Conservation (phyloP, 352 stramenopile genomes). For the Pythium periplocum region DNA sequence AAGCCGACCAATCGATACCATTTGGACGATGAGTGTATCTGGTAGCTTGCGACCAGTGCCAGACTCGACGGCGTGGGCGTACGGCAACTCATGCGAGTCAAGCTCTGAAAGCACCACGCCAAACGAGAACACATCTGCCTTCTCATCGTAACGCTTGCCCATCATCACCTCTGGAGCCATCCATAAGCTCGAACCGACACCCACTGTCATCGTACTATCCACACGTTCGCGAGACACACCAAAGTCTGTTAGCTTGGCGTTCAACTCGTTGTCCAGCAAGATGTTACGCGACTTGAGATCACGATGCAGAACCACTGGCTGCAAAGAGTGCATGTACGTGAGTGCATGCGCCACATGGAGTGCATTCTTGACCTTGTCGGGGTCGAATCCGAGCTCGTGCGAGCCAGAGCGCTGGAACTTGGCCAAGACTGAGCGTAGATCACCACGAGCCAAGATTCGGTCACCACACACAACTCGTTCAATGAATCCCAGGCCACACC, state of each 20-base stretch:
- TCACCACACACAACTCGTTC: conserved; percentile 17
- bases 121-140: conserved; percentile 27
- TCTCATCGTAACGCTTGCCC: conserved; percentile 19
- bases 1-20: conserved; percentile 5
- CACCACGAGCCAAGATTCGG: conserved; percentile 23
- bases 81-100: conserved; percentile 9
- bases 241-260: conserved; percentile 33
- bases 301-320: conserved; percentile 16
- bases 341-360: conserved; percentile 19
- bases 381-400: conserved; percentile 8
- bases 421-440: conserved; percentile 24
- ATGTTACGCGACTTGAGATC: conserved; percentile 35
- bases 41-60: conserved; percentile 8
- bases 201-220: conserved; percentile 22
- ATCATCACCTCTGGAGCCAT: conserved; percentile 24
- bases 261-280: conserved; percentile 16
- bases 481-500: conserved; percentile 52
- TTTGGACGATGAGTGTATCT: conserved; percentile 13
- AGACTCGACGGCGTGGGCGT: conserved; percentile 7
- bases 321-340: conserved; percentile 12
- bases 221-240: conserved; percentile 18
- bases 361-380: conserved; percentile 23
- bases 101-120: conserved; percentile 24
- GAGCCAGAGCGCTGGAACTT: conserved; percentile 17
- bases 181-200: conserved; percentile 21